Evolutionary conservation across 2,329 filamentous ascomycete species (phyloP).

Genomic region (Stemphylium beticola): DNA sequence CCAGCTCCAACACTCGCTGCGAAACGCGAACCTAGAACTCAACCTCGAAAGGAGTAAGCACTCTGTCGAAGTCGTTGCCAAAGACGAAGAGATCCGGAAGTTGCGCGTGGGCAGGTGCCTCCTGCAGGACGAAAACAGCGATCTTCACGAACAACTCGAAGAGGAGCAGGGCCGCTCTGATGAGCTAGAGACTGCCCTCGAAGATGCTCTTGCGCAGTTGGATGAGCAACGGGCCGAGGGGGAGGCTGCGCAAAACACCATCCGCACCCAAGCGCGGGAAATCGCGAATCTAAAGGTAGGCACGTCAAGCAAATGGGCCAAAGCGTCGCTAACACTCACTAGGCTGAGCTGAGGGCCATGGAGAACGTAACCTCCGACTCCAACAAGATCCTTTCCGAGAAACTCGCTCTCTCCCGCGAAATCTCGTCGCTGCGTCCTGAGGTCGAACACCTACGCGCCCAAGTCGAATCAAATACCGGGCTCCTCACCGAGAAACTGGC

Average conservation of each 20-base stretch:
- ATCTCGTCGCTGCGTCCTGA: conserved; percentile 65
- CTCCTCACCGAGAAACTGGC: conserved; percentile 79
- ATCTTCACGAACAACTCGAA: conserved; percentile 68
- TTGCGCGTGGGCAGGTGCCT: conserved; percentile 69
- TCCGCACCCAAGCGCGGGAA: conserved; percentile 61
- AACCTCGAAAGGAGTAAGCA: conserved; percentile 71
- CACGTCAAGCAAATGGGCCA: conserved; percentile 51
- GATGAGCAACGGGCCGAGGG: conserved; percentile 55
- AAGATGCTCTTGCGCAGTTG: conserved; percentile 55
- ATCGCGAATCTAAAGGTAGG: conserved; percentile 62
- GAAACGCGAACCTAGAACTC: conserved; percentile 66
- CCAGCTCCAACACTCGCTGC: conserved; percentile 58
- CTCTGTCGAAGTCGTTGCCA: conserved; percentile 70
- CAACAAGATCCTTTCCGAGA: conserved; percentile 71
- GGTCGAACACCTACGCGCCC: conserved; percentile 66
- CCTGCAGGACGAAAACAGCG: conserved; percentile 74
- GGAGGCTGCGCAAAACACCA: conserved; percentile 57
- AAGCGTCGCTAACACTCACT: conserved; percentile 17
- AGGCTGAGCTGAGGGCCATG: conserved; percentile 76
- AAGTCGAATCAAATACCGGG: conserved; percentile 67
- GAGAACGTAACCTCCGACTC: conserved; percentile 72
- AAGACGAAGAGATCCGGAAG: conserved; percentile 76
- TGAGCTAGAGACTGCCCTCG: conserved; percentile 58
- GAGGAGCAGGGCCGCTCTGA: conserved; percentile 67
- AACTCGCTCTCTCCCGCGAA: conserved; percentile 66